These are phyloP conservation scores for Penicillium lagena DNA, from an alignment of 495 filamentous ascomycete species.

Conservation along the genomic window DNA sequence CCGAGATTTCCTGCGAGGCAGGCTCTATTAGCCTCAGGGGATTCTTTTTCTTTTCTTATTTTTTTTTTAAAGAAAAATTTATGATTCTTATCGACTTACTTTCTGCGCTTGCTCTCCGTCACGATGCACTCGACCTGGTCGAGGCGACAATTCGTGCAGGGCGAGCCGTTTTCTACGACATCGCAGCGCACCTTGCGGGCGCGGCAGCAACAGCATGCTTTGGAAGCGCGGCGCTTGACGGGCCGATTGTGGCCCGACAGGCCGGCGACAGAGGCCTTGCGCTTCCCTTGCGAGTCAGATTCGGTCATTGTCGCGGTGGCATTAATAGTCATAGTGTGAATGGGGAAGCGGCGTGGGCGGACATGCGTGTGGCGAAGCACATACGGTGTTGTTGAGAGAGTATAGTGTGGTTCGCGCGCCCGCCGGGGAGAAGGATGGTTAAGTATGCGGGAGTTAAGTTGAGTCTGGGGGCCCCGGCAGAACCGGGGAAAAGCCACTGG, in stretches of 20 bases:
- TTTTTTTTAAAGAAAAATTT: conserved; percentile 7
- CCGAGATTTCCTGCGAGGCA: conserved; percentile 35
- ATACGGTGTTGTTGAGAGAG: background rate
- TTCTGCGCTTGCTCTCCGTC: conserved; percentile 85
- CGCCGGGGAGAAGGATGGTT: background rate
- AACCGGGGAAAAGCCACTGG: background rate
- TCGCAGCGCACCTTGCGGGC: conserved; percentile 91
- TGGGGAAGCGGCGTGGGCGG: conserved; percentile 1
- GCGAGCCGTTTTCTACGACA: conserved; percentile 79
- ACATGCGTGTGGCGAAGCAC: background rate
- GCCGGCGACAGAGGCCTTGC: conserved; percentile 37
- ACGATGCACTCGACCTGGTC: conserved; percentile 87
- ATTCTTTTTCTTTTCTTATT: background rate
- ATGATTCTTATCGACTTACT: conserved; percentile 30
- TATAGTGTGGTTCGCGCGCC: background rate
- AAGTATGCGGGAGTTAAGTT: background rate
- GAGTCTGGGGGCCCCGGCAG: too few relatives aligned
- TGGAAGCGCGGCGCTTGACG: conserved; percentile 77
- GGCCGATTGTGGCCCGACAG: conserved; percentile 41
- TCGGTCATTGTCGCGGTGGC: conserved; percentile 25
- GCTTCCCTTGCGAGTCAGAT: conserved; percentile 28
- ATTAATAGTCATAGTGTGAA: conserved; percentile 20
- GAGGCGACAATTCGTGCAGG: conserved; percentile 84
- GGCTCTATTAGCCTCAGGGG: background rate
- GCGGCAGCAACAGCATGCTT: conserved; percentile 82